phyloP scores from a whole-genome alignment of 495 filamentous ascomycete species.

The Elasticomyces elasticus region DNA sequence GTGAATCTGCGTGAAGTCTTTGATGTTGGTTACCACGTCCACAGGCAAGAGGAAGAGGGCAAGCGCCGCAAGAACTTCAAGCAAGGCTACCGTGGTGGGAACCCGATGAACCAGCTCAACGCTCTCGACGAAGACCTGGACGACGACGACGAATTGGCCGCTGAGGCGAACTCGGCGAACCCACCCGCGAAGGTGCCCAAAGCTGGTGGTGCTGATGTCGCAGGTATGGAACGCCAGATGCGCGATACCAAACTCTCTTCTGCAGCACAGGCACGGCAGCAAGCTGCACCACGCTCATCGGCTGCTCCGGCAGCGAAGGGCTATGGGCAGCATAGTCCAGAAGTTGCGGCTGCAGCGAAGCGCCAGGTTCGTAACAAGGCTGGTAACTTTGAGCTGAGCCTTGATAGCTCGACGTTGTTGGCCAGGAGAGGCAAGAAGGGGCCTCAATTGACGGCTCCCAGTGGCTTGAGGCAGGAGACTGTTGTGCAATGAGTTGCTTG shows the following conservation, averaged over 20 bases:
- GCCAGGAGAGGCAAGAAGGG: slow-evolving; percentile 57
- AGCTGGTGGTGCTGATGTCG: slow-evolving; percentile 42
- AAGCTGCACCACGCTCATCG: slow-evolving; percentile 33
- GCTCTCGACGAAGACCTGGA: slow-evolving; percentile 58
- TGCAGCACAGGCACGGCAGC: slow-evolving; percentile 52
- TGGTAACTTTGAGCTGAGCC: slow-evolving; percentile 77
- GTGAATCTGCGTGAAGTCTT: slow-evolving; percentile 95
- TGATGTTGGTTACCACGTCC: slow-evolving; percentile 92
- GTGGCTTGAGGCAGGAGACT: slow-evolving; percentile 24
- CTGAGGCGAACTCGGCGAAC: slow-evolving; percentile 39
- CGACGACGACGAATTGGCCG: slow-evolving; percentile 51
- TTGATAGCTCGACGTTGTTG: slow-evolving; percentile 80
- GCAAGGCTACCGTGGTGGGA: slow-evolving; percentile 52
- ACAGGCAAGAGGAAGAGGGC: slow-evolving; percentile 89
- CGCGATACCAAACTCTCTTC: slow-evolving; percentile 64
- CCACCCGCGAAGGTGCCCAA: slow-evolving; percentile 62
- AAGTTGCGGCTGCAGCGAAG: slow-evolving; percentile 68
- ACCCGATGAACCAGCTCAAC: slow-evolving; percentile 46
- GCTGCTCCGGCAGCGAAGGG: slow-evolving; percentile 43
- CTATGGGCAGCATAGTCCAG: slow-evolving; percentile 72
- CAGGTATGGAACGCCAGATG: slow-evolving; percentile 76
- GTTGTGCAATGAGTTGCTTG: slow-evolving; percentile 5
- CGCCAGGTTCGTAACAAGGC: slow-evolving; percentile 55
- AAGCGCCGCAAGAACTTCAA: slow-evolving; percentile 75
- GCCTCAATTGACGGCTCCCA: slow-evolving; percentile 17